Conservation (phyloP, 225 moss, liverwort and hornwort species). For the Pseudisothecium myosuroides region DNA sequence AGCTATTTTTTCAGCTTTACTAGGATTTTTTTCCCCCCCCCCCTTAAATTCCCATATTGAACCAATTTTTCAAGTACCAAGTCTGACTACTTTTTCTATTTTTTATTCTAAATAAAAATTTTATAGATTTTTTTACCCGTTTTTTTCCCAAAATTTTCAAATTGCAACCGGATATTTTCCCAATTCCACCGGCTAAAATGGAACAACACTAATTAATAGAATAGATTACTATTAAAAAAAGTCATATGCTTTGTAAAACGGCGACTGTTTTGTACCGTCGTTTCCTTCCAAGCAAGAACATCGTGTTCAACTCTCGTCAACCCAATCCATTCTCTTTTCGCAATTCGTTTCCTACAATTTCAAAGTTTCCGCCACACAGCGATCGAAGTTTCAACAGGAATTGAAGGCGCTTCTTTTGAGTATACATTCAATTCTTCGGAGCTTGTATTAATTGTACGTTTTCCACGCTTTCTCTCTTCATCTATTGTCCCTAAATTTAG, state of each 20-base stretch:
- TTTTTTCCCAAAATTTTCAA: no score
- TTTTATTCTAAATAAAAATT: no score
- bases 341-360: not conserved
- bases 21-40: rapidly evolving
- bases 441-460: not conserved
- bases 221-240: not conserved
- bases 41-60: rapidly evolving
- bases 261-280: not conserved
- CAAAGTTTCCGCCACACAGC: no score
- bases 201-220: not conserved
- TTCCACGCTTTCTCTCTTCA: not conserved
- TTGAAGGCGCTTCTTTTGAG: not conserved
- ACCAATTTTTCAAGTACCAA: rapidly evolving
- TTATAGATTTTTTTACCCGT: no score
- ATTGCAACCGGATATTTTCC: no score
- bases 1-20: not conserved
- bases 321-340: not conserved
- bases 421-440: not conserved
- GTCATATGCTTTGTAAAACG: no score
- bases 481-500: not conserved
- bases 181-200: no score
- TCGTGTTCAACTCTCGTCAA: not conserved
- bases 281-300: not conserved
- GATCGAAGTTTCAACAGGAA: not conserved
- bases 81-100: no score